A percentile compares a stretch with the other conserved stretches of the same genome.
phyloP scores from a whole-genome alignment of 257 asterid species.

The Primulina tabacum region DNA sequence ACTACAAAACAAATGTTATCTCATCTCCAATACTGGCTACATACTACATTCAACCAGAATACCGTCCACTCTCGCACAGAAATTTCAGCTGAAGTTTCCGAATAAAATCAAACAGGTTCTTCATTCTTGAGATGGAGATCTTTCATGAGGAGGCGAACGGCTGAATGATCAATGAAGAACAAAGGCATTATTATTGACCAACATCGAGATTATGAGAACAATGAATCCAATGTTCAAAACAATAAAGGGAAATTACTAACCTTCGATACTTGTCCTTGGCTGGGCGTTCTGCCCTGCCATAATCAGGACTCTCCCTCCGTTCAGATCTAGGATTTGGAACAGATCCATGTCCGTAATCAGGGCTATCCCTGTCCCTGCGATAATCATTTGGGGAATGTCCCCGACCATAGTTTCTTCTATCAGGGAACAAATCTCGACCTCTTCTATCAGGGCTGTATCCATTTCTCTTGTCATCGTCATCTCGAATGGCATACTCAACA shows the following conservation, averaged over 20 bases:
- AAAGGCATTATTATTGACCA: neutral
- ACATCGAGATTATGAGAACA: neutral
- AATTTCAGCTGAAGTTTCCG: neutral
- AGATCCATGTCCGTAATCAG: constrained; percentile 85
- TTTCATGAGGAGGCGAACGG: constrained; percentile 61
- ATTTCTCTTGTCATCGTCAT: constrained; percentile 71
- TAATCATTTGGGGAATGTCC: constrained; percentile 76
- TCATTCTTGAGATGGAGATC: constrained; percentile 60
- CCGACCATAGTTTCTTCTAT: constrained; percentile 54
- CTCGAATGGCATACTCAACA: constrained; percentile 80
- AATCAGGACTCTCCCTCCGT: constrained; percentile 55
- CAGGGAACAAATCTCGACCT: constrained; percentile 66
- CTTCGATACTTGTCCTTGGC: constrained; percentile 54
- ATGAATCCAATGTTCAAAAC: neutral
- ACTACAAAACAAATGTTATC: neutral
- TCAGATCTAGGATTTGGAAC: constrained; percentile 59
- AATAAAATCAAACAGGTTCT: constrained; percentile 11
- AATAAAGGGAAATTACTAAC: constrained; percentile 23
- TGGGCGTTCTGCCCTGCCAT: constrained; percentile 61
- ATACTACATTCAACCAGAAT: neutral
- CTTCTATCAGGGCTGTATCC: constrained; percentile 80
- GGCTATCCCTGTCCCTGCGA: constrained; percentile 81
- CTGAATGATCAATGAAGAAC: constrained; percentile 30
- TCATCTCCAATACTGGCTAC: neutral
- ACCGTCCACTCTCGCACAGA: neutral